Evolutionary conservation across 805 yeast species (phyloP).

Genomic region (Debaryomyces prosopidis): DNA sequence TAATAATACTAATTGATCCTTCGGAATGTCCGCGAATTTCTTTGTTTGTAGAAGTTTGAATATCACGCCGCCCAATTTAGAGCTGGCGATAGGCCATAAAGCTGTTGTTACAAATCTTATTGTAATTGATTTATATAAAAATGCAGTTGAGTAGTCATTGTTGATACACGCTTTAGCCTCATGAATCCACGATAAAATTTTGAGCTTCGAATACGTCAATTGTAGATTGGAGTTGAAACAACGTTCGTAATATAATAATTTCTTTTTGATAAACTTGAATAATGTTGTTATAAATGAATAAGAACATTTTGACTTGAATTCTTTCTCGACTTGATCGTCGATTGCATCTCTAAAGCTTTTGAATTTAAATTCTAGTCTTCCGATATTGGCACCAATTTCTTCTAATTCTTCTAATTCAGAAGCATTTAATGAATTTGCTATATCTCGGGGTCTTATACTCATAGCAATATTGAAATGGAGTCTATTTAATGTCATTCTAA

Average conservation of each 20-base stretch:
- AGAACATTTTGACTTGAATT: constrained; percentile 1
- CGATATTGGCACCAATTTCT: constrained; percentile 12
- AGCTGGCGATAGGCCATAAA: constrained; percentile 41
- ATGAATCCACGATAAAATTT: constrained; percentile 14
- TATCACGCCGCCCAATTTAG: constrained; percentile 31
- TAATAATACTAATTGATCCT: constrained; percentile 22
- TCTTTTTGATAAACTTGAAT: constrained; percentile 4
- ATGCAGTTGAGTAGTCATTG: constrained; percentile 32
- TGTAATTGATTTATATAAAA: constrained; percentile 22
- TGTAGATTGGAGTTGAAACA: constrained; percentile 2
- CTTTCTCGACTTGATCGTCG: constrained; percentile 1
- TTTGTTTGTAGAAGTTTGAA: constrained; percentile 11
- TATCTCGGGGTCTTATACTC: constrained; percentile 29
- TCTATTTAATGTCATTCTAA: constrained; percentile 32
- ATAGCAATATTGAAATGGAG: constrained; percentile 29
- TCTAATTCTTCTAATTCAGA: constrained; percentile 24
- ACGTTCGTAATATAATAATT: not conserved
- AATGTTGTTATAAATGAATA: constrained; percentile 1
- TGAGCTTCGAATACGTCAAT: constrained; percentile 9
- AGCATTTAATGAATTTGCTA: constrained; percentile 28
- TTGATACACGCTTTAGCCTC: constrained; percentile 33
- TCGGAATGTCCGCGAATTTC: constrained; percentile 2
- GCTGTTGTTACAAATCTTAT: constrained; percentile 31
- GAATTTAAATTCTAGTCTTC: constrained; percentile 9
- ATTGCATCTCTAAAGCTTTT: constrained; percentile 3